A percentile compares a stretch with the other conserved stretches of the same genome.
Conservation (phyloP, 1,139 yeast genomes). For the Blastobotrys illinoisensis region DNA sequence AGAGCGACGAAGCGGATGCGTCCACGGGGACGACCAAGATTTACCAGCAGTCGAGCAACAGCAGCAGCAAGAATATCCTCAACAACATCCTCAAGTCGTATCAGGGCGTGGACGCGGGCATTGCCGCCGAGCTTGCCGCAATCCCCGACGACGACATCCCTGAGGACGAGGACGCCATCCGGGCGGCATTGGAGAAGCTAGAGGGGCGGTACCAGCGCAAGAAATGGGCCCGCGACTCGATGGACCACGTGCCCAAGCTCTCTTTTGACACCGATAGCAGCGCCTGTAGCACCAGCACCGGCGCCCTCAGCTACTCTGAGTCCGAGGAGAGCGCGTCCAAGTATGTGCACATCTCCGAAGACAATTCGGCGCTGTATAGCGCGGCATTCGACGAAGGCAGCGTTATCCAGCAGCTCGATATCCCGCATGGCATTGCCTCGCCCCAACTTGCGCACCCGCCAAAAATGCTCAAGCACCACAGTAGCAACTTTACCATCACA, state of each 20-base stretch:
- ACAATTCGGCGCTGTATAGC: constrained; percentile 9
- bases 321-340: neutral
- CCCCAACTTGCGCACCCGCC: neutral
- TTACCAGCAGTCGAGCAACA: neutral
- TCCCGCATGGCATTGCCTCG: constrained; percentile 7
- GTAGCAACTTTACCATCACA: neutral
- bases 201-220: constrained; percentile 51
- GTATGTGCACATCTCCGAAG: neutral
- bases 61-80: neutral
- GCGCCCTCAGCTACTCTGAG: neutral
- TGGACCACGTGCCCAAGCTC: neutral
- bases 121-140: constrained; percentile 25
- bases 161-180: constrained; percentile 67
- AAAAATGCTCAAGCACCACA: neutral
- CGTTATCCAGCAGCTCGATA: constrained; percentile 4
- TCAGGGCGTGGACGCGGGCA: constrained; percentile 22
- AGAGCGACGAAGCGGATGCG: neutral
- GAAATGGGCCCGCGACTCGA: neutral
- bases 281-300: neutral
- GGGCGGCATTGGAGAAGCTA: constrained; percentile 64
- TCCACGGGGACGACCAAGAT: neutral
- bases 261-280: neutral
- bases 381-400: constrained; percentile 8
- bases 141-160: constrained; percentile 67
- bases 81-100: constrained; percentile 2